phyloP scores from a whole-genome alignment of 345 rosid genomes.

The Eucalyptus curtisii region DNA sequence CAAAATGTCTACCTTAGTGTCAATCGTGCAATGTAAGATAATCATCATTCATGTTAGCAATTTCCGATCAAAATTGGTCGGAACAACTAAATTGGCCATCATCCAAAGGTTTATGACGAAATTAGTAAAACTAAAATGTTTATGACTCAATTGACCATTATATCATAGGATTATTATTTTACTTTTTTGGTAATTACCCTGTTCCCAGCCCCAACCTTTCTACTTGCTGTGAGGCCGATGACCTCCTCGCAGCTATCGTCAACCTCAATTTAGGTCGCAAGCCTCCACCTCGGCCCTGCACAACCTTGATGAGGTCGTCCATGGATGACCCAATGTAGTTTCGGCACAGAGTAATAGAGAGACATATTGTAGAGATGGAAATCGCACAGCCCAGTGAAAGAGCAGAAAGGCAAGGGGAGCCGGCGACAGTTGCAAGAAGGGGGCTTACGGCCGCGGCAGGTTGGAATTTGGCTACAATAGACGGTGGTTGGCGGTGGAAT shows the following conservation, averaged over 20 bases:
- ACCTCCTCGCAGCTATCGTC: background rate
- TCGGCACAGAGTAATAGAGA: too few relatives aligned
- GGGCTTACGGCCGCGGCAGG: too few relatives aligned
- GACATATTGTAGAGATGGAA: too few relatives aligned
- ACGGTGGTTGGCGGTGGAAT: too few relatives aligned
- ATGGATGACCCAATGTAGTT: too few relatives aligned
- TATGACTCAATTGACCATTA: too few relatives aligned
- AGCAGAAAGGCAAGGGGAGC: too few relatives aligned
- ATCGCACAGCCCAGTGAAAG: too few relatives aligned
- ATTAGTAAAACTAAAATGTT: too few relatives aligned
- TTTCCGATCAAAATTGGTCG: rapidly evolving
- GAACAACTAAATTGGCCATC: rapidly evolving
- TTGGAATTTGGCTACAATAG: too few relatives aligned
- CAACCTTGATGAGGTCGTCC: background rate
- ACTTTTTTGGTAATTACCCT: background rate
- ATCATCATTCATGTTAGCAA: background rate
- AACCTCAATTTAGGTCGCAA: background rate
- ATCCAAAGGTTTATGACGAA: background rate
- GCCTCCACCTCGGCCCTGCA: background rate
- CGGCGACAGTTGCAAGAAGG: too few relatives aligned
- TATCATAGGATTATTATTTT: too few relatives aligned
- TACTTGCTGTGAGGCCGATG: background rate
- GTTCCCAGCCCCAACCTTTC: background rate
- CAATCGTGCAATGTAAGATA: rapidly evolving
- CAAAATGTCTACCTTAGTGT: rapidly evolving